Percentiles rank a stretch among this genome's conserved stretches.
phyloP scores from a whole-genome alignment of 2,329 filamentous ascomycete species.

The Dothideomycetes sp. region DNA sequence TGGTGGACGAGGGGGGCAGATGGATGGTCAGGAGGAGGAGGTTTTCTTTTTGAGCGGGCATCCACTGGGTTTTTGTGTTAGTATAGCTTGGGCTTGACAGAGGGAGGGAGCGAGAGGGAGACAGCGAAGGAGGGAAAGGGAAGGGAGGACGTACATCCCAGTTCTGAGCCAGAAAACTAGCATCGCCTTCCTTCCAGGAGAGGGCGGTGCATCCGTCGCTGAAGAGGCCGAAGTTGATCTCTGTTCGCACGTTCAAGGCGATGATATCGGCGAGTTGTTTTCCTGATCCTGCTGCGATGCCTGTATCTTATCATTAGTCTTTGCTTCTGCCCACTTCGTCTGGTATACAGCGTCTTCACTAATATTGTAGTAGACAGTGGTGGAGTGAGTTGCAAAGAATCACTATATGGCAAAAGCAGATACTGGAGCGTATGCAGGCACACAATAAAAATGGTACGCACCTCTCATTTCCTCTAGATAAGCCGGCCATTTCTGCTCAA shows the following conservation, averaged over 20 bases:
- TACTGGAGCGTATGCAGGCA: no score
- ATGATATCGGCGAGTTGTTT: conserved; percentile 41
- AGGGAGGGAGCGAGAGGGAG: no score
- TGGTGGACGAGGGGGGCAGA: conserved; percentile 23
- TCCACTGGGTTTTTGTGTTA: conserved; percentile 31
- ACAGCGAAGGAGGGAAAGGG: no score
- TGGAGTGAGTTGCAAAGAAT: no score
- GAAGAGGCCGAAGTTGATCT: conserved; percentile 47
- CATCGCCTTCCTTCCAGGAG: conserved; percentile 28
- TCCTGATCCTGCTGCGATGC: conserved; percentile 41
- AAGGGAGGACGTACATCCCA: conserved; percentile 38
- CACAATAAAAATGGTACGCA: no score
- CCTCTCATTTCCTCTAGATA: conserved; percentile 34
- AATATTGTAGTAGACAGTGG: not conserved
- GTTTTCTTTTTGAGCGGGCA: conserved; percentile 37
- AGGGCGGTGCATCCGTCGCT: conserved; percentile 48
- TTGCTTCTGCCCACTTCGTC: not conserved
- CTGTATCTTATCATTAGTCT: conserved; percentile 19
- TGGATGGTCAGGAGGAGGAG: conserved; percentile 37
- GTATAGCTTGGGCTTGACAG: no score
- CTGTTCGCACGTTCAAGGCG: conserved; percentile 46
- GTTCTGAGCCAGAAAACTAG: conserved; percentile 42
- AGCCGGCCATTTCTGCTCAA: conserved; percentile 31
- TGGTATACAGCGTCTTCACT: not conserved
- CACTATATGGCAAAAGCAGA: no score